Base-by-base conservation (phyloP, 345 rosid species). In the Streptanthus diversifolius region DNA sequence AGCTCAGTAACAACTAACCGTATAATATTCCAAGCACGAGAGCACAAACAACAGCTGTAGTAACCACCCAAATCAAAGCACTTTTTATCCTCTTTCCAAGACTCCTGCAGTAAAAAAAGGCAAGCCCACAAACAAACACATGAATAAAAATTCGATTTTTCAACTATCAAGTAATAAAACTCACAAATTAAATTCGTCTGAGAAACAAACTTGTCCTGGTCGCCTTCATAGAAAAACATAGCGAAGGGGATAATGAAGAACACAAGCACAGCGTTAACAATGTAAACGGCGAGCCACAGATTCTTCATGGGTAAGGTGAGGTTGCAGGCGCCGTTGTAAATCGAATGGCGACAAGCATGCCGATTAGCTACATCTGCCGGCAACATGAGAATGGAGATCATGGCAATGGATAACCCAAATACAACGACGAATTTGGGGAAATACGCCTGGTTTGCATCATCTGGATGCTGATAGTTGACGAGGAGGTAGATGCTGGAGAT, bases 321-420 rank as follows among this genome's bases (percentile, higher is more conserved):
- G 56, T 82, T 86, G 62, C 98, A 93, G 4, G 98, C 95, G 73
- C 98, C 97, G 58, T 85, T 91, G 75, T 93, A 93, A 53, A 93
- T 83, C 52, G 98, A 86, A 78, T 84, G 90, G 33, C 86, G 86
- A 72, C 98, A 93, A 5, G 98, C 98, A 74, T 91, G 92, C 80
- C 97, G 89, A 75, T 93, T 93, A 0, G 98, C 98, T 21, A 93
- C 97, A 69, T 93, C 98, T 0, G 98, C 97, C 18, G 98, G 98
- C 7, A 93, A 78, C 97, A 93, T 93, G 51, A 93, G 88, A 19
- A 93, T 91, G 9, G 97, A 93, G 80, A 93, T 91, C 74, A 81
- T 82, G 22, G 98, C 88, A 70, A 93, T 35, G 69, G 96, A 86
- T 55, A 93, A 91, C 17, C 98, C 97, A 9, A 93, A 80, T 80